Evolutionary conservation across 2,329 filamentous ascomycete species (phyloP), one percentile per base, ranked within the genome.

Genomic region (Xylaria sp.): DNA sequence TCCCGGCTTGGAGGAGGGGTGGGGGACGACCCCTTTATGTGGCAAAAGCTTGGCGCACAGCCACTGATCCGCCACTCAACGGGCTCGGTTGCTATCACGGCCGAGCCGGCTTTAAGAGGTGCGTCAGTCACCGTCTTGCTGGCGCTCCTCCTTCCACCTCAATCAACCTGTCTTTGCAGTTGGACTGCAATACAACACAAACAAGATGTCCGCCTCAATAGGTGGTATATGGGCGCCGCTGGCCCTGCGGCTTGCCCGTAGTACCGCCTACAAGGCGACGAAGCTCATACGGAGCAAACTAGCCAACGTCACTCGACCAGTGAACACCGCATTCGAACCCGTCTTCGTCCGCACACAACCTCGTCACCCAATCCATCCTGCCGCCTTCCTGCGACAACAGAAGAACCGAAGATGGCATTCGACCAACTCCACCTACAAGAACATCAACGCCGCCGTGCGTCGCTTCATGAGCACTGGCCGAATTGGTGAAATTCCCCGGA

Each of bases 181-280:
- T 71, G 66, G 71, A 69, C 71, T 72, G 75, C 72, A 71, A 72
- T 69, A 74, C 72, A 49, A 74, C 70, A 71, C 74, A 72, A 58
- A 68, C 78, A 84, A 72, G 72, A 89, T 89, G 87, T 83, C 83
- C 80, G 84, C 85, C 77, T 78, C 80, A 13, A 59, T 74, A 77
- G 85, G 85, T 82, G 86, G 85, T 80, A 81, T 88, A 78, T 87
- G 84, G 86, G 87, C 83, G 75, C 85, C 86, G 67, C 81, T 83
- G 77, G 84, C 85, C 81, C 79, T 88, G 78, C 85, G 85, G 78
- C 80, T 86, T 74, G 81, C 88, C 75, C 84, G 85, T 77, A 82
- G 81, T 73, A 84, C 86, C 77, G 80, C 85, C 77, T 80, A 80
- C 59, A 85, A 83, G 74, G 83, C 86, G 75, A 83, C 83, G 68